phyloP scores from a whole-genome alignment of 2,329 filamentous ascomycete species.

The Pseudogymnoascus sp. region DNA sequence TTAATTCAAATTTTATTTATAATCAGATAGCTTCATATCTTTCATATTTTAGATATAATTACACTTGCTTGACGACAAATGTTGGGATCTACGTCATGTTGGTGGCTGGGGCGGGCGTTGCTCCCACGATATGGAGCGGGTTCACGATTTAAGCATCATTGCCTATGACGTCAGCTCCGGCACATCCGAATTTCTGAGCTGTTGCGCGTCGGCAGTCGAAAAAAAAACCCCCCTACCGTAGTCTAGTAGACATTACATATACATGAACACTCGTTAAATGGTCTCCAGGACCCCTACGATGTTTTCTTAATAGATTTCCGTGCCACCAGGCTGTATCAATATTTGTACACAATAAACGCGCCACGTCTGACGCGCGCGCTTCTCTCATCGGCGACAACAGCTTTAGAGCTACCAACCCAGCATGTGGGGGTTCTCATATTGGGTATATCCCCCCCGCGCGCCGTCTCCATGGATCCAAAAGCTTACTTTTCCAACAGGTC shows the following conservation, averaged over 20 bases:
- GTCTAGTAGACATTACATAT: background rate
- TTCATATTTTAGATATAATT: background rate
- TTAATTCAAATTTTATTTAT: background rate
- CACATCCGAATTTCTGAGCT: conserved; percentile 2
- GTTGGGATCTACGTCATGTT: background rate
- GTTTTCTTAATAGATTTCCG: background rate
- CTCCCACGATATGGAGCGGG: background rate
- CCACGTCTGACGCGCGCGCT: background rate
- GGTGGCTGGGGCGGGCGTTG: background rate
- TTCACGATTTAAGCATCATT: background rate
- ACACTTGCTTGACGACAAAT: background rate
- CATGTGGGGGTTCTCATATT: conserved; percentile 30
- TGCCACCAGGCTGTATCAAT: background rate
- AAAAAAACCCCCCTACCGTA: background rate
- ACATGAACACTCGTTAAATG: conserved; percentile 3
- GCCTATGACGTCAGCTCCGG: background rate
- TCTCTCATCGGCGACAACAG: background rate
- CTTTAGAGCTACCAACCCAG: conserved; percentile 5
- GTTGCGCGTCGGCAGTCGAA: background rate
- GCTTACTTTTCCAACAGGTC: conserved; percentile 32
- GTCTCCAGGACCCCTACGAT: background rate
- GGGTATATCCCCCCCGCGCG: conserved; percentile 34
- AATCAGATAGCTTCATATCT: background rate
- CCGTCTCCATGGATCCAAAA: background rate
- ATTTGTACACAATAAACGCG: background rate